Percentiles rank a stretch among this genome's conserved stretches.
Evolutionary conservation across 2,329 filamentous ascomycete genomes (phyloP).

Genomic region (Mollisiaceae sp.): DNA sequence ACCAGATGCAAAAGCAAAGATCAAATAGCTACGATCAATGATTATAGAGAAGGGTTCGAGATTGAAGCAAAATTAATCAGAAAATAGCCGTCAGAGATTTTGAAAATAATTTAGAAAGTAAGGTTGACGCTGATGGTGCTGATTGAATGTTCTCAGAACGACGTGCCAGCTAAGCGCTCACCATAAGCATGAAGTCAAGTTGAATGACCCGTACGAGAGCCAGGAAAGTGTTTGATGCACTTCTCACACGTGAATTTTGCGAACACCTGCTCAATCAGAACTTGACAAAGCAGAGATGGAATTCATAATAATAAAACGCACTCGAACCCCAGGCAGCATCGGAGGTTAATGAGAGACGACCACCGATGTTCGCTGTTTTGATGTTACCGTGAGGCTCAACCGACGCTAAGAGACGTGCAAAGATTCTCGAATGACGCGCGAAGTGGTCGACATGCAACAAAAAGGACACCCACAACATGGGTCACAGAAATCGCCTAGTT

Average conservation of each 20-base stretch:
- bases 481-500: neutral
- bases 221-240: neutral
- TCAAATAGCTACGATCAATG: no score
- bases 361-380: neutral
- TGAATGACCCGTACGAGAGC: neutral
- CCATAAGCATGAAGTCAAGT: neutral
- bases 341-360: neutral
- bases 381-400: neutral
- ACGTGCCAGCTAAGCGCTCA: no score
- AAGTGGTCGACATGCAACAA: constrained; percentile 4
- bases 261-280: no score
- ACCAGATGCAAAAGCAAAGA: no score
- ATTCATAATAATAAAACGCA: neutral
- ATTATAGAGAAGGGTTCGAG: no score
- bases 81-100: neutral
- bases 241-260: neutral
- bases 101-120: no score
- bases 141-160: no score
- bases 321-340: neutral
- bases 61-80: neutral
- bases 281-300: constrained; percentile 2
- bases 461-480: neutral
- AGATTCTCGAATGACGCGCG: neutral
- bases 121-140: no score
- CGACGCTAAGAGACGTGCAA: neutral